Evolutionary conservation across 148 eudicot species (phyloP).

Genomic region (Rhododendron griersonianum): DNA sequence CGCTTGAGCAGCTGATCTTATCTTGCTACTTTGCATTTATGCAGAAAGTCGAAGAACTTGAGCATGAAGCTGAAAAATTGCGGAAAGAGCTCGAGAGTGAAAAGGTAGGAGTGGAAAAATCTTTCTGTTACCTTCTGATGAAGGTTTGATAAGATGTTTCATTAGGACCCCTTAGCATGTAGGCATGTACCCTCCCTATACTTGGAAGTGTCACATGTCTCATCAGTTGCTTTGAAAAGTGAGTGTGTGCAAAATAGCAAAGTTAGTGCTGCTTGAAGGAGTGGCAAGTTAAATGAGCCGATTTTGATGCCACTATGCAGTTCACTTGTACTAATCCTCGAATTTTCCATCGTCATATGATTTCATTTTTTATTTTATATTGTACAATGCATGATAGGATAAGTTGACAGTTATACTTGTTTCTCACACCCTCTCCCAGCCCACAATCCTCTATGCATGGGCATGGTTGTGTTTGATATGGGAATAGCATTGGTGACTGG

Average conservation of each 20-base stretch:
- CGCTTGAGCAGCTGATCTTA: conserved; percentile 10
- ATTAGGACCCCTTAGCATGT: not conserved
- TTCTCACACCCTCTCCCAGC: not conserved
- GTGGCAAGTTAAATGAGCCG: not conserved
- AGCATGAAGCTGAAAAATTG: conserved; percentile 52
- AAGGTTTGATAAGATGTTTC: not conserved
- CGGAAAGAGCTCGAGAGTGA: conserved; percentile 76
- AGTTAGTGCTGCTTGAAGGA: not conserved
- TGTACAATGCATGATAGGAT: not conserved
- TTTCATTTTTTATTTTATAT: not conserved
- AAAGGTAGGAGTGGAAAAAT: conserved; percentile 56
- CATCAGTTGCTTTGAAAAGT: not conserved
- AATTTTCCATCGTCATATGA: not conserved
- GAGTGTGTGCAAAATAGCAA: not conserved
- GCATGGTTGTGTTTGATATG: not conserved
- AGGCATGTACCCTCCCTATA: not conserved
- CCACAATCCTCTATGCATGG: not conserved
- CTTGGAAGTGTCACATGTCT: not conserved
- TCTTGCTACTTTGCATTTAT: conserved; percentile 11
- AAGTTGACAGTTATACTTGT: not conserved
- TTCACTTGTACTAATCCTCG: not conserved
- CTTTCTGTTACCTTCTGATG: not conserved
- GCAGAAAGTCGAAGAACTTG: conserved; percentile 79
- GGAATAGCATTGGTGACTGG: not conserved
- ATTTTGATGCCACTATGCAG: conserved; percentile 5